Base-by-base conservation (phyloP, 208 protist genomes). In the Crithidia bombi region DNA sequence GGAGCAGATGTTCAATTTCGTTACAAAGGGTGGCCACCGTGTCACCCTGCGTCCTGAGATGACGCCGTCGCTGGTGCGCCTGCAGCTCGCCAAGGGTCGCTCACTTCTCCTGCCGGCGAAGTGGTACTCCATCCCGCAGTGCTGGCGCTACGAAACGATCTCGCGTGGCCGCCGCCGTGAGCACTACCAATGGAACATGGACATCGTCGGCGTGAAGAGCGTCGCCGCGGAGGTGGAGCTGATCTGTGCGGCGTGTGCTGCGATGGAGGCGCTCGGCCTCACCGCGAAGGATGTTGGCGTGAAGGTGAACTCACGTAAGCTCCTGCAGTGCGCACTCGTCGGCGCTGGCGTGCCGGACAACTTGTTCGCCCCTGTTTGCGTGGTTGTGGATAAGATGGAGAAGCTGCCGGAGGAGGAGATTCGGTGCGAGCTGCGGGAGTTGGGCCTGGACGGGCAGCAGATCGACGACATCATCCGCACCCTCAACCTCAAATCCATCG, bases 101-200 rank as follows among this genome's bases (percentile, higher is more conserved):
- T 80, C 92, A 3, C 81, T 98, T 14, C 69, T 97, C 15, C 73
- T 98, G 23, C 96, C 97, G 12, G 86, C 95, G 50, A 98, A 98
- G 79, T 98, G 97, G 97, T 98, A 96, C 85, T 89, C 86, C 44
- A 95, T 98, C 56, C 94, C 96, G 65, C 97, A 98, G 79, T 98
- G 97, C 83, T 98, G 96, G 97, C 93, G 97, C 56, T 98, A 97
- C 71, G 97, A 98, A 85, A 80, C 93, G 56, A 96, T 97, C 69
- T 98, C 96, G 44, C 91, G 95, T 44, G 97, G 96, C 26, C 92
- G 97, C 33, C 88, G 94, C 35, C 86, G 97, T 33, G 97, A 98
- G 78, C 97, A 98, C 83, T 98, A 97, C 78, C 97, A 98, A 81
- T 98, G 96, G 94, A 98, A 98, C 75, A 98, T 98, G 94, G 97